Evolutionary conservation across 768 basidiomycete genomes (phyloP).

Genomic region (Boletus fagicola): DNA sequence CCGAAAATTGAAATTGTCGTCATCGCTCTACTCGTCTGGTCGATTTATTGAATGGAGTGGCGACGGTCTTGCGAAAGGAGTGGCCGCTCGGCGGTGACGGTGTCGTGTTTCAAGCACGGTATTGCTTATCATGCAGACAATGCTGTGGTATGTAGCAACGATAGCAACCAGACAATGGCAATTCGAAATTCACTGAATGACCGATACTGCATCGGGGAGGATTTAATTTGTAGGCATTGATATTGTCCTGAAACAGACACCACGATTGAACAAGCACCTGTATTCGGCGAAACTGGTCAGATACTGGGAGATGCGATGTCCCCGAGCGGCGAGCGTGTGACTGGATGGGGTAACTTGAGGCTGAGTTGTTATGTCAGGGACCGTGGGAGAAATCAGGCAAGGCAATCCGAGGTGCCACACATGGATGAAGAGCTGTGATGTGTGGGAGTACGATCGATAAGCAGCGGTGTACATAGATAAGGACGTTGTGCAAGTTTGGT

Average conservation of each 20-base stretch:
- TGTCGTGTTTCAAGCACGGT: too few relatives aligned
- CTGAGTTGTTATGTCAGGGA: neutral
- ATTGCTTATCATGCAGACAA: neutral
- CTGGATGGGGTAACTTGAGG: neutral
- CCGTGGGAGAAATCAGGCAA: neutral
- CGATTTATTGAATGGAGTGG: too few relatives aligned
- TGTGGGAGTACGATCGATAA: constrained; percentile 7
- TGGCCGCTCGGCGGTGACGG: neutral
- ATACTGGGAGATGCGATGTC: neutral
- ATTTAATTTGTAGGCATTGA: neutral
- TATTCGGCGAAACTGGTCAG: neutral
- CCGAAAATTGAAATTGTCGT: neutral
- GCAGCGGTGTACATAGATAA: constrained; percentile 7
- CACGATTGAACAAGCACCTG: neutral
- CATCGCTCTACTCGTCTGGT: neutral
- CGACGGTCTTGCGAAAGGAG: neutral
- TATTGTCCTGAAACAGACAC: neutral
- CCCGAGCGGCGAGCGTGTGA: neutral
- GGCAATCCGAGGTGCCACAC: neutral
- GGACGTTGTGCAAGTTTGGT: neutral
- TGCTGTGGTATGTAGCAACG: neutral
- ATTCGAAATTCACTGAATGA: neutral
- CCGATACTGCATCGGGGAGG: neutral
- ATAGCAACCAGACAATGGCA: neutral
- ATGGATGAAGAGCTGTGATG: neutral